Percentiles rank a stretch among this genome's conserved stretches.
Conservation (phyloP, 208 protist genomes). For the Acanthamoeba culbertsoni region DNA sequence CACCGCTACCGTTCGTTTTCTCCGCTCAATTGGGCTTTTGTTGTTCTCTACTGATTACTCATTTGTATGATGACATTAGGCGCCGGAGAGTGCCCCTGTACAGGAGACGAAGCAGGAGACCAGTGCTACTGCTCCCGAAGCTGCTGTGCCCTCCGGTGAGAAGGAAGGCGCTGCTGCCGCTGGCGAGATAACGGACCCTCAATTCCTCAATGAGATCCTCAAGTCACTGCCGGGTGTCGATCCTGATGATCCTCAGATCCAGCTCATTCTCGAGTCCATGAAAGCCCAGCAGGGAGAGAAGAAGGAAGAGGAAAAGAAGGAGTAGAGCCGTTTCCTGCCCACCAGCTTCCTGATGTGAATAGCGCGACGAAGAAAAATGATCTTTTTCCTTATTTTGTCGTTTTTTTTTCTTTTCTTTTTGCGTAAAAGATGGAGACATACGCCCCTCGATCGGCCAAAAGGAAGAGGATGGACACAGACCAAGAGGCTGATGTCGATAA, state of each 20-base stretch:
- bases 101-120: not conserved
- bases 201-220: not conserved
- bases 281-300: too few species aligned
- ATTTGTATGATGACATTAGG: too few species aligned
- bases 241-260: conserved; percentile 13
- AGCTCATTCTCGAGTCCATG: not conserved
- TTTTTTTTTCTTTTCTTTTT: not conserved
- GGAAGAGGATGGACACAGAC: not conserved
- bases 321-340: too few species aligned
- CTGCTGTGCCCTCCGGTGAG: not conserved
- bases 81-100: not conserved
- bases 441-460: not conserved
- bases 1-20: not conserved
- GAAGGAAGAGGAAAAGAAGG: not conserved
- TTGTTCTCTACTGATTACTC: not conserved
- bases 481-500: not conserved
- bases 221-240: not conserved
- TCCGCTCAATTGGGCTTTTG: not conserved
- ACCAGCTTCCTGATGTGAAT: too few species aligned
- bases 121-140: not conserved
- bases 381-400: not conserved
- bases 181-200: not conserved
- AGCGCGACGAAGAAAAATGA: not conserved
- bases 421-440: not conserved
- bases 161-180: not conserved